These are phyloP conservation scores for Prunus yedoensis DNA, from an alignment of 331 rosid genomes.

Conservation along the genomic window DNA sequence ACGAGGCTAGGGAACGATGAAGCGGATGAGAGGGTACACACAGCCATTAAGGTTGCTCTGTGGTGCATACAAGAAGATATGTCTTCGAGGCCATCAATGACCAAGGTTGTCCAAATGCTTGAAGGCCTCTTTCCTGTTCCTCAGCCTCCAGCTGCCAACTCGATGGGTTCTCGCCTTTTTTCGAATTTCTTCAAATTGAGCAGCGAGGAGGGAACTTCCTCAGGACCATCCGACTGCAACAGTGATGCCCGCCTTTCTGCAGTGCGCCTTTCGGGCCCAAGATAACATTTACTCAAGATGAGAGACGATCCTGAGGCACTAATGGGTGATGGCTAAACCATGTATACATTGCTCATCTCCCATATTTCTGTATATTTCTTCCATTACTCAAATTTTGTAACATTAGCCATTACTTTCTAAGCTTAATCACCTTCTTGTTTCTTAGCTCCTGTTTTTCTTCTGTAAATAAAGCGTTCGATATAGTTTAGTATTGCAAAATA, in stretches of 20 bases:
- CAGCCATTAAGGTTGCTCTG: slow-evolving; percentile 28
- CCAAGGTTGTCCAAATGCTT: slow-evolving; percentile 44
- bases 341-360: slow-evolving; percentile 23
- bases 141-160: slow-evolving; percentile 28
- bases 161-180: slow-evolving; percentile 27
- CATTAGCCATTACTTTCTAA: slow-evolving; percentile 6
- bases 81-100: slow-evolving; percentile 35
- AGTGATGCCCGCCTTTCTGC: slow-evolving; percentile 40
- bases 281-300: slow-evolving; percentile 37
- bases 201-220: slow-evolving; percentile 30
- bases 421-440: neutral
- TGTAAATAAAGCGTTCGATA: slow-evolving; percentile 19
- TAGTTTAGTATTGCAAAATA: neutral
- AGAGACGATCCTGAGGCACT: neutral
- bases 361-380: slow-evolving; percentile 33
- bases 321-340: neutral
- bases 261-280: slow-evolving; percentile 43
- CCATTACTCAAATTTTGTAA: slow-evolving; percentile 38
- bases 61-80: slow-evolving; percentile 45
- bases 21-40: slow-evolving; percentile 12
- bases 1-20: neutral
- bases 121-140: slow-evolving; percentile 30
- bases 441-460: slow-evolving; percentile 1
- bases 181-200: slow-evolving; percentile 19
- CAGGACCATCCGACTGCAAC: slow-evolving; percentile 34